Evolutionary conservation across 768 basidiomycete genomes (phyloP).

Genomic region (Sporobolomyces roseus): DNA sequence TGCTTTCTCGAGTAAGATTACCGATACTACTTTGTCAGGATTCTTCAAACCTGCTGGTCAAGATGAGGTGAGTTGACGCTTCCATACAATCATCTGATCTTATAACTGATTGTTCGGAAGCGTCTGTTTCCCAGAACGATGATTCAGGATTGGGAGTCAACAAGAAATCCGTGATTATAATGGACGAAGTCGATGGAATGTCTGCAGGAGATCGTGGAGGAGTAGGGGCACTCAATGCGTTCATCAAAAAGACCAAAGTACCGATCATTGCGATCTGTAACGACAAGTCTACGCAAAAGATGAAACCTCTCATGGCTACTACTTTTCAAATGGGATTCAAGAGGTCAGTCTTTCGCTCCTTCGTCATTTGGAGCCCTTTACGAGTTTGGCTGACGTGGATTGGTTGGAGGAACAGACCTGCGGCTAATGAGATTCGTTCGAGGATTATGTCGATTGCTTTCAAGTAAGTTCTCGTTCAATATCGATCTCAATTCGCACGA

Average conservation of each 20-base stretch:
- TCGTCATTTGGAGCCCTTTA: too few species aligned
- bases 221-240: slow-evolving; percentile 81
- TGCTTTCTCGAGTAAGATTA: slow-evolving; percentile 62
- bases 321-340: slow-evolving; percentile 73
- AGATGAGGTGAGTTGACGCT: slow-evolving; percentile 5
- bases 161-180: slow-evolving; percentile 79
- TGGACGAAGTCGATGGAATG: slow-evolving; percentile 99
- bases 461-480: slow-evolving; percentile 60
- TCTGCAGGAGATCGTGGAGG: slow-evolving; percentile 95
- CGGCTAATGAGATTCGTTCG: slow-evolving; percentile 70
- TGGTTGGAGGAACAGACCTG: slow-evolving; percentile 58
- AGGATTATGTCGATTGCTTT: slow-evolving; percentile 79
- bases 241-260: slow-evolving; percentile 91
- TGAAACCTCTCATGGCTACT: slow-evolving; percentile 73
- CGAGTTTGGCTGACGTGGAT: neutral
- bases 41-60: slow-evolving; percentile 56
- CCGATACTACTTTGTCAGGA: slow-evolving; percentile 80
- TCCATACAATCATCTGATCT: neutral
- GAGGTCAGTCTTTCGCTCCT: slow-evolving; percentile 55
- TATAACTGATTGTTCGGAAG: neutral
- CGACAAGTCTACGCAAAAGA: slow-evolving; percentile 76
- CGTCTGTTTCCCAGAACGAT: slow-evolving; percentile 56
- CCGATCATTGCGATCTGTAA: slow-evolving; percentile 98
- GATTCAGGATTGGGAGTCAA: slow-evolving; percentile 68
- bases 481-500: neutral